Percentiles rank a stretch among this genome's conserved stretches.
Evolutionary conservation across 257 asterid genomes (phyloP).

Genomic region (Asclepias syriaca): DNA sequence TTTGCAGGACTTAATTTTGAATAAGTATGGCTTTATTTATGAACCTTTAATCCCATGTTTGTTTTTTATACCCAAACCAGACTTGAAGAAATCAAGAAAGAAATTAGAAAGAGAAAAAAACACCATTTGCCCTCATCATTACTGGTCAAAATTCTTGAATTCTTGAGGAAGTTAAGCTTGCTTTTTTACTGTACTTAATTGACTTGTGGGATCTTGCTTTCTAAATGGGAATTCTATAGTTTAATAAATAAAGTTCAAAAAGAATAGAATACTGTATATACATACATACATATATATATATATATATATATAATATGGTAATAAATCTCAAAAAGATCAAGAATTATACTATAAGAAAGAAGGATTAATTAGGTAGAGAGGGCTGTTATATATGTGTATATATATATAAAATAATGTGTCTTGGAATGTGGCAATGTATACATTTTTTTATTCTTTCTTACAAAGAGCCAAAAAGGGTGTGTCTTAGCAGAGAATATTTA

Average conservation of each 20-base stretch:
- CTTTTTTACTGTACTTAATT: background rate
- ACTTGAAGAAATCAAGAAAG: too few species aligned
- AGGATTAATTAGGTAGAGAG: background rate
- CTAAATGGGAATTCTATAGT: background rate
- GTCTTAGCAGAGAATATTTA: conserved; percentile 25
- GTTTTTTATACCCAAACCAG: too few species aligned
- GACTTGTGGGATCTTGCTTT: background rate
- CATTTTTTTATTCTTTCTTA: background rate
- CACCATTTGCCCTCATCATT: background rate
- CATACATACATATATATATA: too few species aligned
- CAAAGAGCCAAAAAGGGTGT: conserved; percentile 26
- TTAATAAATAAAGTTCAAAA: background rate
- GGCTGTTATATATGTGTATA: too few species aligned
- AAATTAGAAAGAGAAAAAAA: background rate
- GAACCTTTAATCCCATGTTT: background rate
- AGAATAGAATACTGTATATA: background rate
- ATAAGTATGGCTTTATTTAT: background rate
- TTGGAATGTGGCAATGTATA: background rate
- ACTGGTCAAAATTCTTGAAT: background rate
- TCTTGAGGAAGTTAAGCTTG: background rate
- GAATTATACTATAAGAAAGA: conserved; percentile 4
- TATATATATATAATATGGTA: too few species aligned
- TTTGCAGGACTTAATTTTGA: background rate
- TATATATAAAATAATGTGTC: background rate
- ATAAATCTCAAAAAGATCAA: conserved; percentile 12